phyloP scores from a whole-genome alignment of 2,329 filamentous ascomycete genomes.

The Aspergillus ruber region DNA sequence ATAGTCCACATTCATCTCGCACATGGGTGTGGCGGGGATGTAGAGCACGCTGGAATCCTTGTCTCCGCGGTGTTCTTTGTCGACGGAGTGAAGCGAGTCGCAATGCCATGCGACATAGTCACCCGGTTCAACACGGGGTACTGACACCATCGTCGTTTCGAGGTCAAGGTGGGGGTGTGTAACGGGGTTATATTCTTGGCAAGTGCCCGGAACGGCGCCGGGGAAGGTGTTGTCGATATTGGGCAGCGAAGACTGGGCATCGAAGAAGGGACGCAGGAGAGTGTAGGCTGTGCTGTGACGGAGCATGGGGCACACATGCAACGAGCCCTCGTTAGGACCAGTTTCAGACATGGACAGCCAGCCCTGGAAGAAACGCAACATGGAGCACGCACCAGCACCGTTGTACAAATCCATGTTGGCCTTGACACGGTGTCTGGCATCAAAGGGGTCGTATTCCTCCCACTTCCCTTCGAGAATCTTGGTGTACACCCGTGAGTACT shows the following conservation, averaged over 20 bases:
- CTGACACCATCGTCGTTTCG: slow-evolving; percentile 62
- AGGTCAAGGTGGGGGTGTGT: slow-evolving; percentile 67
- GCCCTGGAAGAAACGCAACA: slow-evolving; percentile 84
- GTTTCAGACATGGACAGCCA: slow-evolving; percentile 74
- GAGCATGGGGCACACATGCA: slow-evolving; percentile 74
- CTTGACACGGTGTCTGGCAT: slow-evolving; percentile 60
- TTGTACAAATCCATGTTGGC: slow-evolving; percentile 71
- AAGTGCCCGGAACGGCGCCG: slow-evolving; percentile 61
- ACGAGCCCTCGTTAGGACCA: slow-evolving; percentile 67
- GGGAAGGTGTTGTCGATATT: slow-evolving; percentile 50
- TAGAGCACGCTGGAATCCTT: slow-evolving; percentile 79
- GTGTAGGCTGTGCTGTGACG: slow-evolving; percentile 71
- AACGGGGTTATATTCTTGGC: slow-evolving; percentile 59
- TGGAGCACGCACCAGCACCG: slow-evolving; percentile 72
- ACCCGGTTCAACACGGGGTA: slow-evolving; percentile 62
- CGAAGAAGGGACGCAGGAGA: slow-evolving; percentile 79
- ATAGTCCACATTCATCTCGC: slow-evolving; percentile 66
- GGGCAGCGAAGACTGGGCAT: slow-evolving; percentile 41
- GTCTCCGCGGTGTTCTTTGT: slow-evolving; percentile 65
- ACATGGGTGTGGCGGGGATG: slow-evolving; percentile 79
- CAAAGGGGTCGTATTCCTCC: slow-evolving; percentile 79
- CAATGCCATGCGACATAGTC: slow-evolving; percentile 78
- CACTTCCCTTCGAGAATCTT: slow-evolving; percentile 66
- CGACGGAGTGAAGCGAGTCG: slow-evolving; percentile 74
- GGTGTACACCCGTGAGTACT: slow-evolving; percentile 69